Conservation (phyloP, 2,329 filamentous ascomycete genomes). For the Cucurbitaria berberidis region DNA sequence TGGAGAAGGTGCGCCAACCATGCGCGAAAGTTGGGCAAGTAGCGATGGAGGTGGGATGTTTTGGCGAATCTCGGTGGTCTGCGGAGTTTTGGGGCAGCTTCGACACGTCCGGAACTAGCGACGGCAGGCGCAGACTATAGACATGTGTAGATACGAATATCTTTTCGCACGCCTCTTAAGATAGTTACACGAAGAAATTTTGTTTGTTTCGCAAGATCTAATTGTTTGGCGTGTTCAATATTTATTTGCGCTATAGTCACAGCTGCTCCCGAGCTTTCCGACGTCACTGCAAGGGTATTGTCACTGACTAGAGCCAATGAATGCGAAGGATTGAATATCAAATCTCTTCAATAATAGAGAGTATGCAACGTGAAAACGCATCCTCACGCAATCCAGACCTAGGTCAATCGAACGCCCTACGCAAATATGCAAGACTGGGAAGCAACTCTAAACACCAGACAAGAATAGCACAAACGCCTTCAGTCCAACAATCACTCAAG, state of each 20-base stretch:
- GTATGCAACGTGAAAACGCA: neutral
- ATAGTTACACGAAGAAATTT: neutral
- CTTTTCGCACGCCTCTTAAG: neutral
- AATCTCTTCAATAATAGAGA: neutral
- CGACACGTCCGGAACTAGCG: conserved; percentile 9
- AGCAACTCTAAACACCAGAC: neutral
- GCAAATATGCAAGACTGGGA: neutral
- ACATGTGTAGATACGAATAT: neutral
- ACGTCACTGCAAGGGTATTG: conserved; percentile 7
- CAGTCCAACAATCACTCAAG: conserved; percentile 12
- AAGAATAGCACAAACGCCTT: neutral
- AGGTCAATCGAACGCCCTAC: neutral
- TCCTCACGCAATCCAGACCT: neutral
- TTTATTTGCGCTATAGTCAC: neutral
- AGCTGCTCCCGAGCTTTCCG: conserved; percentile 5
- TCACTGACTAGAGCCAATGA: neutral
- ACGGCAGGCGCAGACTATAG: neutral
- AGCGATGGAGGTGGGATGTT: conserved; percentile 15
- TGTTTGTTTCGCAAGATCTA: neutral
- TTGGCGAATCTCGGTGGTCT: conserved; percentile 25
- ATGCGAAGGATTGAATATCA: neutral
- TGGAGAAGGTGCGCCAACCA: conserved; percentile 36
- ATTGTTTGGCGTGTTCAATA: neutral
- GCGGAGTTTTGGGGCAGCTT: conserved; percentile 21
- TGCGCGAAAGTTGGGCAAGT: conserved; percentile 35